Evolutionary conservation across 345 rosid species (phyloP).

Genomic region (Laguncularia racemosa): DNA sequence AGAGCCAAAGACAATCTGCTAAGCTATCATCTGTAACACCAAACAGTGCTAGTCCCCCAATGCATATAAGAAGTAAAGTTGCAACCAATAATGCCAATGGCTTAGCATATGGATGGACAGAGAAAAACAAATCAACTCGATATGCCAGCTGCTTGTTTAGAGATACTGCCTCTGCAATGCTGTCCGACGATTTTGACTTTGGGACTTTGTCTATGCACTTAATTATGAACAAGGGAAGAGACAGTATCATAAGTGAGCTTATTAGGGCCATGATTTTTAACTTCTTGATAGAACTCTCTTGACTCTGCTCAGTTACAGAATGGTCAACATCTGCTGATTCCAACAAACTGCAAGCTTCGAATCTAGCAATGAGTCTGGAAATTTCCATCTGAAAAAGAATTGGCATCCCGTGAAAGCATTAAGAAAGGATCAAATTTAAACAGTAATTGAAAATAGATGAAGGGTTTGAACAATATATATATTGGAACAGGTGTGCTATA

Average conservation of each 20-base stretch:
- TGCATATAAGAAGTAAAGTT: conserved; percentile 49
- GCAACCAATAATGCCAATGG: conserved; percentile 57
- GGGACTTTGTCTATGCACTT: conserved; percentile 47
- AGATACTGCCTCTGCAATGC: conserved; percentile 39
- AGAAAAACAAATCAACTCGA: conserved; percentile 38
- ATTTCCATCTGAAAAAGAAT: conserved; percentile 39
- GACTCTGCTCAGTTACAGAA: conserved; percentile 18
- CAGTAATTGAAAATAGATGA: background rate
- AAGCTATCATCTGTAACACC: conserved; percentile 54
- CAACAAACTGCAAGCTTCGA: conserved; percentile 35
- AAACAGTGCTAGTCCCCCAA: conserved; percentile 63
- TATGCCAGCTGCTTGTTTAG: conserved; percentile 54
- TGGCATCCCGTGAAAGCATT: background rate
- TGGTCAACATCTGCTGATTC: conserved; percentile 16
- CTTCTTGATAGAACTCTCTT: conserved; percentile 17
- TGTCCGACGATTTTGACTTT: conserved; percentile 36
- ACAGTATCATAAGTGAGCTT: conserved; percentile 33
- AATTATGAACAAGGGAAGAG: conserved; percentile 34
- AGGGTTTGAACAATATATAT: background rate
- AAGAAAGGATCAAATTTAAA: background rate
- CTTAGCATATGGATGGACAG: conserved; percentile 68
- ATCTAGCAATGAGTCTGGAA: conserved; percentile 20
- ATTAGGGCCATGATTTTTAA: conserved; percentile 45
- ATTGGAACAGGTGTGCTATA: no score
- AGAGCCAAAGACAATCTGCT: conserved; percentile 67